Base-by-base conservation (phyloP, 495 filamentous ascomycete species). In the Aspergillus bridgeri region DNA sequence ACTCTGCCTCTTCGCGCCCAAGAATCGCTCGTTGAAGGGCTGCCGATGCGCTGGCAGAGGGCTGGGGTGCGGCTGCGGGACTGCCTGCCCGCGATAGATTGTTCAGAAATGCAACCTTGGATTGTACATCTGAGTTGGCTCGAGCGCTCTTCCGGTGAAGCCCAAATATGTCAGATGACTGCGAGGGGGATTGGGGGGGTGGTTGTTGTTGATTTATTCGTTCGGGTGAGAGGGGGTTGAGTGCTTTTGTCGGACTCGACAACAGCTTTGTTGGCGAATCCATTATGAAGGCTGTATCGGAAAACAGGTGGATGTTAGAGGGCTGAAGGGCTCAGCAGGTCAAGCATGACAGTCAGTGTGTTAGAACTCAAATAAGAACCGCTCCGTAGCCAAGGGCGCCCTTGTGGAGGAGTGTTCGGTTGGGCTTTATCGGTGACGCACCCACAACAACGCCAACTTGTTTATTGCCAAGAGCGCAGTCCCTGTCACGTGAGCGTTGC, bases 101-200 rank as follows among this genome's bases (percentile, higher is more conserved):
- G 73, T 96, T 92, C 65, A 96, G 88, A 59, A 87, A 90, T 23
- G 85, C 87, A 62, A 96, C 90, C 71, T 93, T 94, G 25, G 89
- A 86, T 65, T 92, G 89, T 1, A 96, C 89, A 66, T 95, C 91
- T 22, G 89, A 89, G 52, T 69, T 69, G 18, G 78, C 75, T 38
- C 67, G 75, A 48, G 74, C 74, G 51, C 53, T 66, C 69, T 77
- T 72, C 66, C 69, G 68, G 46, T 71, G 76, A 3, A 69, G 57
- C 17, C 65, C 65, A 24, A 74, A 48, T 27, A 80, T 60, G 25
- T 84, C 75, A 4, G 72, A 4, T 82, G 76, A 19, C 83, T 52
- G 0, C 81, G 81, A 0, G 82, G 81, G 9, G 85, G 85, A 48
- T 68, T 72, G 27, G 79, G 74, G 27, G 79, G 71, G 43, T 77